Conservation (phyloP, 2,329 filamentous ascomycete genomes). For the Pseudocercospora ulei region DNA sequence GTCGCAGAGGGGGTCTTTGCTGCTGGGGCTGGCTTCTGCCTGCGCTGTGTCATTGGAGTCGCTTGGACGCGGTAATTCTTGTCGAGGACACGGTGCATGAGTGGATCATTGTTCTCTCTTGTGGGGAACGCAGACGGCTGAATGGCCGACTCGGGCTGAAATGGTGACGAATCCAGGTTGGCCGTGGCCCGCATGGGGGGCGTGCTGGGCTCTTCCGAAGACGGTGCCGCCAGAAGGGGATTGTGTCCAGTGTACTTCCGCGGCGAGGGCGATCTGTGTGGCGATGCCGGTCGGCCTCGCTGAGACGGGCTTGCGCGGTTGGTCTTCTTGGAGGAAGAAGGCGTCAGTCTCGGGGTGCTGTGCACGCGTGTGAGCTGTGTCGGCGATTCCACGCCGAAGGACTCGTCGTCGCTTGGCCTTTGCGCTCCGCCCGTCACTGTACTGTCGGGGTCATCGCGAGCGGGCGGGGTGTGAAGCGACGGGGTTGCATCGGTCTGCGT, state of each 20-base stretch:
- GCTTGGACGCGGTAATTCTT: slow-evolving; percentile 92
- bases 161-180: slow-evolving; percentile 42
- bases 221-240: slow-evolving; percentile 20
- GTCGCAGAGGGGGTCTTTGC: slow-evolving; percentile 35
- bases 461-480: slow-evolving; percentile 29
- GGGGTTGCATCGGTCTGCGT: slow-evolving; percentile 36
- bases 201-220: slow-evolving; percentile 29
- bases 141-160: slow-evolving; percentile 40
- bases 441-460: slow-evolving; percentile 21
- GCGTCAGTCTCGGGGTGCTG: slow-evolving; percentile 51
- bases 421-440: slow-evolving; percentile 33
- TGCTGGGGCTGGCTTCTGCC: slow-evolving; percentile 19
- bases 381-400: slow-evolving; percentile 57
- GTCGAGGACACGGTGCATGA: slow-evolving; percentile 85
- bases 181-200: slow-evolving; percentile 22
- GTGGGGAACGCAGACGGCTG: slow-evolving; percentile 29
- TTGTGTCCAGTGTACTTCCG: slow-evolving; percentile 38
- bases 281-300: slow-evolving; percentile 16
- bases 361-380: slow-evolving; percentile 41
- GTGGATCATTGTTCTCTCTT: slow-evolving; percentile 53
- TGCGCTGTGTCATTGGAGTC: slow-evolving; percentile 57
- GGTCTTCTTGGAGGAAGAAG: slow-evolving; percentile 32
- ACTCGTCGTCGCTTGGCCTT: slow-evolving; percentile 36
- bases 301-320: slow-evolving; percentile 27
- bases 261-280: slow-evolving; percentile 32